Percentiles rank a stretch among this genome's conserved stretches.
These are phyloP conservation scores for Cytospora paraplurivora DNA, from an alignment of 2,329 filamentous ascomycete genomes.

Conservation along the genomic window DNA sequence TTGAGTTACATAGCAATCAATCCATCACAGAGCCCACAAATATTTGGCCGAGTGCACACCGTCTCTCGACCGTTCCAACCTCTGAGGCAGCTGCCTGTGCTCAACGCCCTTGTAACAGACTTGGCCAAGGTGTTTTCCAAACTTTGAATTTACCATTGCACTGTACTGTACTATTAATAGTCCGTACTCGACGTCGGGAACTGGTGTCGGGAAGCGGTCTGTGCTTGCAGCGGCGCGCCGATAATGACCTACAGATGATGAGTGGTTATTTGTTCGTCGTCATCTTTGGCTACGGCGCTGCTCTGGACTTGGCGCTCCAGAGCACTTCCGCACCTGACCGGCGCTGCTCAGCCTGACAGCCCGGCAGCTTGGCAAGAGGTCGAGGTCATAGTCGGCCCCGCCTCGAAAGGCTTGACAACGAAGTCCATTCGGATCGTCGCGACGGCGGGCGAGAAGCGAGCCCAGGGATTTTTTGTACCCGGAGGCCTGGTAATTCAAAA, in stretches of 20 bases:
- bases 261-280: not conserved
- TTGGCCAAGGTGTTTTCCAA: not conserved
- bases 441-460: constrained; percentile 10
- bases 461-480: constrained; percentile 10
- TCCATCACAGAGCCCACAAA: constrained; percentile 16
- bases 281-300: not conserved
- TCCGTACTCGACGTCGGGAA: not conserved
- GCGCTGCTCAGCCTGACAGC: constrained; percentile 5
- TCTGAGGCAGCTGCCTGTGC: not conserved
- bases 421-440: constrained; percentile 9
- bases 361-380: constrained; percentile 4
- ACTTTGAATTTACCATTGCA: not conserved
- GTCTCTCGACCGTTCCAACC: constrained; percentile 13
- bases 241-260: not conserved
- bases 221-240: not conserved
- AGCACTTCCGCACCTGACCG: not conserved
- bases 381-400: constrained; percentile 13
- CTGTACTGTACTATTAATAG: not conserved
- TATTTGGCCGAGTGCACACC: constrained; percentile 12
- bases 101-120: not conserved
- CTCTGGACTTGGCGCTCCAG: not conserved
- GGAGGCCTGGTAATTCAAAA: constrained; percentile 8
- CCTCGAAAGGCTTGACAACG: not conserved
- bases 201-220: not conserved
- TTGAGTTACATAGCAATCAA: constrained; percentile 16